These are phyloP conservation scores for Phialophora tarda DNA, from an alignment of 2,329 filamentous ascomycete genomes.

Conservation along the genomic window DNA sequence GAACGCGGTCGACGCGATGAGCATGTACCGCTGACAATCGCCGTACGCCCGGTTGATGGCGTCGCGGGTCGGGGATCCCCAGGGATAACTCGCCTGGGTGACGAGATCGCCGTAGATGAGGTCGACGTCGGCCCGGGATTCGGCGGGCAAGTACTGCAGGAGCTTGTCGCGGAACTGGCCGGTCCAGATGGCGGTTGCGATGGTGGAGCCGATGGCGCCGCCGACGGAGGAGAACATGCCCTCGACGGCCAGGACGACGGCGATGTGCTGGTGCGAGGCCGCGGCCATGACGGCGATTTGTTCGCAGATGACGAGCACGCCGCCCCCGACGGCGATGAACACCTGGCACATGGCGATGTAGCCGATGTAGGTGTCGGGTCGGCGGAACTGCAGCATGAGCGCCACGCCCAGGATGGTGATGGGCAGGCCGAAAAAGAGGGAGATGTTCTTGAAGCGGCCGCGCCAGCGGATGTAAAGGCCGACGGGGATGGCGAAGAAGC, in stretches of 20 bases:
- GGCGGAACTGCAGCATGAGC: slow-evolving; percentile 60
- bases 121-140: slow-evolving; percentile 46
- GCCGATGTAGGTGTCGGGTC: slow-evolving; percentile 53
- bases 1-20: slow-evolving; percentile 44
- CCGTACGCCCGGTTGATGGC: slow-evolving; percentile 50
- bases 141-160: slow-evolving; percentile 43
- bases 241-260: slow-evolving; percentile 57
- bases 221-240: slow-evolving; percentile 45
- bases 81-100: slow-evolving; percentile 57
- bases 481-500: slow-evolving; percentile 58
- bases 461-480: slow-evolving; percentile 52
- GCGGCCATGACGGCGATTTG: slow-evolving; percentile 63
- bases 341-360: slow-evolving; percentile 61
- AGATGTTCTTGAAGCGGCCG: slow-evolving; percentile 58
- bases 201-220: slow-evolving; percentile 44
- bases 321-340: slow-evolving; percentile 58
- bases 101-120: slow-evolving; percentile 61
- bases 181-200: slow-evolving; percentile 46
- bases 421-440: slow-evolving; percentile 57
- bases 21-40: slow-evolving; percentile 49
- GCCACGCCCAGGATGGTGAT: slow-evolving; percentile 57
- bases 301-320: slow-evolving; percentile 57
- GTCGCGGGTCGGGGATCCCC: slow-evolving; percentile 49
- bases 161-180: slow-evolving; percentile 48
- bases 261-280: slow-evolving; percentile 56